Conservation (phyloP, 768 basidiomycete genomes). For the Auricularia heimuer region DNA sequence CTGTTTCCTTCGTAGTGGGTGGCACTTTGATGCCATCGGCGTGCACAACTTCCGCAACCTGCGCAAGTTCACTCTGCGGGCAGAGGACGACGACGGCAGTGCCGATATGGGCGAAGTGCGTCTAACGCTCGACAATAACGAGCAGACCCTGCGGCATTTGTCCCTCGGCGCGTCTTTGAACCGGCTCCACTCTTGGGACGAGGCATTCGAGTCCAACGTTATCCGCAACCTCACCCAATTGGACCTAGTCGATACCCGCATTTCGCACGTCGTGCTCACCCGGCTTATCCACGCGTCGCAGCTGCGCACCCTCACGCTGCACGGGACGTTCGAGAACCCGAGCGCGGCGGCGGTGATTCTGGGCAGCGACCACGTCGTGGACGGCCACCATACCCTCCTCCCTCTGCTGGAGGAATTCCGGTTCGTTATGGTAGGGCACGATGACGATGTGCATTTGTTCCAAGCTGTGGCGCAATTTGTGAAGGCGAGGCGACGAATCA, state of each 20-base stretch:
- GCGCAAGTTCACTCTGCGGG: constrained; percentile 55
- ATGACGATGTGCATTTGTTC: constrained; percentile 44
- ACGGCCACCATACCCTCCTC: constrained; percentile 47
- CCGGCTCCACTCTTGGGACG: constrained; percentile 58
- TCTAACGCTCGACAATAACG: constrained; percentile 51
- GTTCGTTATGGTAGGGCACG: constrained; percentile 54
- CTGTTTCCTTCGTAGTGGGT: constrained; percentile 33
- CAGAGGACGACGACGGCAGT: constrained; percentile 62
- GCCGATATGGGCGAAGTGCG: constrained; percentile 63
- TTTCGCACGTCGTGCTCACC: constrained; percentile 51
- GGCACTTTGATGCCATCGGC: constrained; percentile 65
- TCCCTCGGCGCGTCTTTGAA: constrained; percentile 61
- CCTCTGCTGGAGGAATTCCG: constrained; percentile 55
- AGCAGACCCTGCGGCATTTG: constrained; percentile 46
- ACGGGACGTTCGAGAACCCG: constrained; percentile 55
- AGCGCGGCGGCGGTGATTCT: constrained; percentile 50
- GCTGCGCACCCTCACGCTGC: constrained; percentile 52
- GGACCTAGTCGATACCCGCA: constrained; percentile 61
- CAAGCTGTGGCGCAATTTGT: constrained; percentile 46
- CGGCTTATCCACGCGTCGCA: constrained; percentile 55
- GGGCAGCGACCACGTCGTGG: constrained; percentile 49
- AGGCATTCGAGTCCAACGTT: constrained; percentile 49
- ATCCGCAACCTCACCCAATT: constrained; percentile 61
- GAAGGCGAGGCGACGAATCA: constrained; percentile 34
- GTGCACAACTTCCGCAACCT: constrained; percentile 53